Percentiles rank a stretch among this genome's conserved stretches.
Evolutionary conservation across 2,329 filamentous ascomycete species (phyloP).

Genomic region (Raffaelea ambrosiae): DNA sequence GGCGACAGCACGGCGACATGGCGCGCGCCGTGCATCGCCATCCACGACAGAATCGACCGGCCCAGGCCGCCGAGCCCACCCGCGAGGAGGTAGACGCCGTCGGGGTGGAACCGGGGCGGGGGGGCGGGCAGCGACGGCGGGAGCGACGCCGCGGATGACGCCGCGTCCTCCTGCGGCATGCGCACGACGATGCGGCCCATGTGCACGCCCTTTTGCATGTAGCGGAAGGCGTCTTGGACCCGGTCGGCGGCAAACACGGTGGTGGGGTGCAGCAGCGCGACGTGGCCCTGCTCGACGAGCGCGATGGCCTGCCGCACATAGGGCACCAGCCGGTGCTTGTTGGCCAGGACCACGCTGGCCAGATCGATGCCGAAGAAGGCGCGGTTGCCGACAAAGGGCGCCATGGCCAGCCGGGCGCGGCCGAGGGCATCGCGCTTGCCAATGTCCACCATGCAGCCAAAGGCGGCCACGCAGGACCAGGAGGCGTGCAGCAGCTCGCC

Average conservation of each 20-base stretch:
- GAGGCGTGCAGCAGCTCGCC: constrained; percentile 32
- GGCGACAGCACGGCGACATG: constrained; percentile 20
- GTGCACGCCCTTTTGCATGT: constrained; percentile 8
- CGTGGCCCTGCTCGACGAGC: neutral
- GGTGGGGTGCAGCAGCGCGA: neutral
- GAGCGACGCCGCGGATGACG: neutral
- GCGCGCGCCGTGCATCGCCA: constrained; percentile 18
- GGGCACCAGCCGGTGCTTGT: neutral
- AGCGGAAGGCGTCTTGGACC: constrained; percentile 21
- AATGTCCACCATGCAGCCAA: constrained; percentile 14
- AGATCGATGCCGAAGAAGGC: neutral
- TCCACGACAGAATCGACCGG: constrained; percentile 21
- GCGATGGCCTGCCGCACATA: neutral
- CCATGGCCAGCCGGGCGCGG: neutral
- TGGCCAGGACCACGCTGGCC: neutral
- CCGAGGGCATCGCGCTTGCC: constrained; percentile 1
- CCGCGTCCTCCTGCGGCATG: neutral
- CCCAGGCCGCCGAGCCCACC: constrained; percentile 30
- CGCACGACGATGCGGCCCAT: neutral
- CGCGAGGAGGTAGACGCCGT: constrained; percentile 23
- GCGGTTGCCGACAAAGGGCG: neutral
- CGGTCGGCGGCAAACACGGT: neutral
- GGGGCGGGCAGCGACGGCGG: neutral
- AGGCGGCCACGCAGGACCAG: constrained; percentile 33
- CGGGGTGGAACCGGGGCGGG: neutral